Evolutionary conservation across 148 eudicot genomes (phyloP).

Genomic region (Gaultheria prostrata): DNA sequence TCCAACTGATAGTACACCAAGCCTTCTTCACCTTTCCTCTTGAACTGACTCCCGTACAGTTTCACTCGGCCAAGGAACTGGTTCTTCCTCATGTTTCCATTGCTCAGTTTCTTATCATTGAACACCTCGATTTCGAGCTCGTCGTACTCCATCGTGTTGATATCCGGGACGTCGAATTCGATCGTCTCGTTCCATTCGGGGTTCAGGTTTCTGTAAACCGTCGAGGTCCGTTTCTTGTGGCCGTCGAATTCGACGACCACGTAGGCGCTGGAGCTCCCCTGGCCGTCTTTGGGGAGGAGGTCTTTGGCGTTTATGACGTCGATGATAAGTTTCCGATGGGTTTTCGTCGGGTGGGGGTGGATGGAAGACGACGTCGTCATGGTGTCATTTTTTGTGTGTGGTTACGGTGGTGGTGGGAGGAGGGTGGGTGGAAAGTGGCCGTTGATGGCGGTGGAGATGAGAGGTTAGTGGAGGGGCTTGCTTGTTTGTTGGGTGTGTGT

Average conservation of each 20-base stretch:
- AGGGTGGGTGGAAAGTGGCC: slow-evolving; percentile 13
- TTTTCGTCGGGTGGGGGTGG: slow-evolving; percentile 27
- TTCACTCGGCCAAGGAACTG: slow-evolving; percentile 90
- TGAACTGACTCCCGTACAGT: slow-evolving; percentile 74
- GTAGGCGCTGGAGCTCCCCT: slow-evolving; percentile 88
- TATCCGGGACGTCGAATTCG: slow-evolving; percentile 72
- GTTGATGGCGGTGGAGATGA: slow-evolving; percentile 36
- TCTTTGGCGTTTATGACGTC: slow-evolving; percentile 79
- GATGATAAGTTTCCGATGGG: slow-evolving; percentile 49
- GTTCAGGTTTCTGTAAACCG: slow-evolving; percentile 62
- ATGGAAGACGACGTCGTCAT: slow-evolving; percentile 45
- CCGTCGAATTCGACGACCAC: slow-evolving; percentile 89
- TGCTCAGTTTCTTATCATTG: slow-evolving; percentile 71
- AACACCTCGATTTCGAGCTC: slow-evolving; percentile 74
- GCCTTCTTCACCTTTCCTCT: slow-evolving; percentile 70
- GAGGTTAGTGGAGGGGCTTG: not conserved
- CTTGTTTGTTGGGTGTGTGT: not conserved
- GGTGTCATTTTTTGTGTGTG: slow-evolving; percentile 27
- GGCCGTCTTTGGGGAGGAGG: slow-evolving; percentile 93
- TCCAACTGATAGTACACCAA: slow-evolving; percentile 67
- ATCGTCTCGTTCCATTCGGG: slow-evolving; percentile 82
- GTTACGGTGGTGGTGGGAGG: not conserved
- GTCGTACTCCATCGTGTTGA: slow-evolving; percentile 80
- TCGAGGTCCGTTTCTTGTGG: slow-evolving; percentile 64
- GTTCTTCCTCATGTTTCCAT: slow-evolving; percentile 66